A percentile compares a stretch with the other conserved stretches of the same genome.
Evolutionary conservation across 805 yeast genomes (phyloP).

Genomic region (Zygosaccharomyces gambellarensis): DNA sequence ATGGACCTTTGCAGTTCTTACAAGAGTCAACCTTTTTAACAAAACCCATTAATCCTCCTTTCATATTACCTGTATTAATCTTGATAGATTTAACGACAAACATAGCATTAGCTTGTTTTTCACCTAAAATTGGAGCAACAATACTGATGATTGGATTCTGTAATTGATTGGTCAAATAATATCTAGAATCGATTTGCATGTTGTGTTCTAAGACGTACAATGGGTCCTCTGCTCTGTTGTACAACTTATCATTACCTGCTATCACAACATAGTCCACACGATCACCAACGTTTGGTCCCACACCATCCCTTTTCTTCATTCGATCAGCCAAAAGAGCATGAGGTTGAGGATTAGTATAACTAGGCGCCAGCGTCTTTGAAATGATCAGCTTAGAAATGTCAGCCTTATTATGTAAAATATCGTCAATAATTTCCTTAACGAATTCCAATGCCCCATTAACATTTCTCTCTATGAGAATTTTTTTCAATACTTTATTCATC

Average conservation of each 20-base stretch:
- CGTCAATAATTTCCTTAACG: slow-evolving; percentile 85
- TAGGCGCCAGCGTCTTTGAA: slow-evolving; percentile 86
- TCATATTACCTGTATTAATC: slow-evolving; percentile 49
- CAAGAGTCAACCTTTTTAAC: slow-evolving; percentile 86
- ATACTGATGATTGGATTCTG: slow-evolving; percentile 90
- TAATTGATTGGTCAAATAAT: slow-evolving; percentile 87
- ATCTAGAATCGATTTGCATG: slow-evolving; percentile 88
- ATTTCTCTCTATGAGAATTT: slow-evolving; percentile 80
- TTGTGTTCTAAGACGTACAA: slow-evolving; percentile 87
- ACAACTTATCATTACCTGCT: slow-evolving; percentile 75
- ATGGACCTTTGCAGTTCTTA: slow-evolving; percentile 80
- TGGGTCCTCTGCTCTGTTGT: slow-evolving; percentile 97
- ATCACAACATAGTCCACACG: slow-evolving; percentile 96
- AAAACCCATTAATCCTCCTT: slow-evolving; percentile 88
- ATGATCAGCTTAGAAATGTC: slow-evolving; percentile 92
- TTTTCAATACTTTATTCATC: slow-evolving; percentile 81
- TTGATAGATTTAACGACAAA: slow-evolving; percentile 50
- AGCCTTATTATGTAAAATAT: slow-evolving; percentile 81
- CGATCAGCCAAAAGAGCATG: slow-evolving; percentile 95
- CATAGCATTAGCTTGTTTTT: slow-evolving; percentile 70
- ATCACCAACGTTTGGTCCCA: slow-evolving; percentile 95
- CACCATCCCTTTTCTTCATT: slow-evolving; percentile 95
- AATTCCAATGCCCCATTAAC: slow-evolving; percentile 78
- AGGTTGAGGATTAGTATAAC: slow-evolving; percentile 94
- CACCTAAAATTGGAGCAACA: slow-evolving; percentile 93